phyloP scores from a whole-genome alignment of 495 filamentous ascomycete species.

The Podospora anserina region DNA sequence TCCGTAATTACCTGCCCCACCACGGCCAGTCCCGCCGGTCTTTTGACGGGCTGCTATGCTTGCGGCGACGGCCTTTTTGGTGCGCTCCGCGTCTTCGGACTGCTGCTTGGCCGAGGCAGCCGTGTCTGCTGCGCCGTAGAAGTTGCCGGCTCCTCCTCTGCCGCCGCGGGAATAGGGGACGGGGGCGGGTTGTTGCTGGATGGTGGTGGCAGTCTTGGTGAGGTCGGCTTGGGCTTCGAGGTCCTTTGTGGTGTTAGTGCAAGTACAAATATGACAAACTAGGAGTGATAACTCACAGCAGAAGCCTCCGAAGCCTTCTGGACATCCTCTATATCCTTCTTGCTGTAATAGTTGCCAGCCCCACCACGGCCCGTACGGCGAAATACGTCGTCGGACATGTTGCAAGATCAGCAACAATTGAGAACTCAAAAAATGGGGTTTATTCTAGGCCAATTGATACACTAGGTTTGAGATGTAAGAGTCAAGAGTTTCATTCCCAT shows the following conservation, averaged over 20 bases:
- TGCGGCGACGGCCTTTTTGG: conserved; percentile 25
- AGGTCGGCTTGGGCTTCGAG: conserved; percentile 39
- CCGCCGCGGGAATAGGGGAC: conserved; percentile 31
- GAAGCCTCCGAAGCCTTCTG: conserved; percentile 28
- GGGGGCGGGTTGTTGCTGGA: conserved; percentile 8
- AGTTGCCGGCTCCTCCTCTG: conserved; percentile 61
- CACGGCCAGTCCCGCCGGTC: conserved; percentile 42
- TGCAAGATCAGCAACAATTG: neutral
- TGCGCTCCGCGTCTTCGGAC: conserved; percentile 26
- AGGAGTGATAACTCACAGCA: conserved; percentile 19
- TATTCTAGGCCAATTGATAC: neutral
- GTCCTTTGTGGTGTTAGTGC: conserved; percentile 30
- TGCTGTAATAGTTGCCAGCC: conserved; percentile 60
- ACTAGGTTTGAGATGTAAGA: neutral
- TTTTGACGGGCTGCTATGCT: conserved; percentile 21
- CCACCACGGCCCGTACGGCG: conserved; percentile 52
- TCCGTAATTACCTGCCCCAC: conserved; percentile 58
- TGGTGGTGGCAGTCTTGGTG: neutral
- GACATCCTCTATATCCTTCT: conserved; percentile 51
- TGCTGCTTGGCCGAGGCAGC: conserved; percentile 26
- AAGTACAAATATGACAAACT: neutral
- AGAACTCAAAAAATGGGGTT: neutral
- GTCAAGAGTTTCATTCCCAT: neutral
- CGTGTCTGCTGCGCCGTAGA: conserved; percentile 37
- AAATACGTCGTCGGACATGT: conserved; percentile 28